phyloP scores from a whole-genome alignment of 1,139 yeast genomes.

The Blastobotrys indianensis region DNA sequence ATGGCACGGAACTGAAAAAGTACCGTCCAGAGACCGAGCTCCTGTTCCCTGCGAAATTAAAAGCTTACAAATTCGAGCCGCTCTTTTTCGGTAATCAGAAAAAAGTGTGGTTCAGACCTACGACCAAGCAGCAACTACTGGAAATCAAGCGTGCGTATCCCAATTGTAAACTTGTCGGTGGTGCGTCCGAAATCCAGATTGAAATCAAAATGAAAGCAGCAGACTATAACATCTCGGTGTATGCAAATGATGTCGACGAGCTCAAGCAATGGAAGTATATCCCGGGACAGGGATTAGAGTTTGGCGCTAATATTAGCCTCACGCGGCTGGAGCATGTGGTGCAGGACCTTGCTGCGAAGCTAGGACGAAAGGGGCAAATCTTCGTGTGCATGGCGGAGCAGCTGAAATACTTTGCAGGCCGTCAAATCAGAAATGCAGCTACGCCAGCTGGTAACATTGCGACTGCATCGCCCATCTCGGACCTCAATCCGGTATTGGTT shows the following conservation, averaged over 20 bases:
- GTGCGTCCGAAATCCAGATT: conserved; percentile 44
- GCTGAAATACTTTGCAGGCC: conserved; percentile 42
- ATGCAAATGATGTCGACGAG: conserved; percentile 39
- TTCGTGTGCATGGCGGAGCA: conserved; percentile 37
- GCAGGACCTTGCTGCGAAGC: conserved; percentile 26
- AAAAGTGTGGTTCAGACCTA: conserved; percentile 41
- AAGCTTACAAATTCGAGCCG: conserved; percentile 28
- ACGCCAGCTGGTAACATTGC: conserved; percentile 46
- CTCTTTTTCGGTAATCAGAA: conserved; percentile 36
- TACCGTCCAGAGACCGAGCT: conserved; percentile 37
- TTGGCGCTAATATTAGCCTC: conserved; percentile 40
- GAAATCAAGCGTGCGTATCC: conserved; percentile 35
- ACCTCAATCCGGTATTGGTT: conserved; percentile 41
- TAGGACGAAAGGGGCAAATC: conserved; percentile 30
- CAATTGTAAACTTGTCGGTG: conserved; percentile 39
- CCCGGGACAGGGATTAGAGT: conserved; percentile 35
- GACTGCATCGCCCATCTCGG: conserved; percentile 46
- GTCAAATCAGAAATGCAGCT: conserved; percentile 44
- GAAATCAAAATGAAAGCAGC: conserved; percentile 41
- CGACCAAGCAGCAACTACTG: conserved; percentile 35
- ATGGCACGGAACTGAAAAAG: conserved; percentile 36
- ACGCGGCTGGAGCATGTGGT: conserved; percentile 37
- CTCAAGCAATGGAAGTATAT: conserved; percentile 32
- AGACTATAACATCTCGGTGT: conserved; percentile 37
- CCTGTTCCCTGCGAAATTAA: conserved; percentile 37